These are phyloP conservation scores for Thalassiosira allenii DNA, from an alignment of 352 stramenopile species.

Conservation along the genomic window DNA sequence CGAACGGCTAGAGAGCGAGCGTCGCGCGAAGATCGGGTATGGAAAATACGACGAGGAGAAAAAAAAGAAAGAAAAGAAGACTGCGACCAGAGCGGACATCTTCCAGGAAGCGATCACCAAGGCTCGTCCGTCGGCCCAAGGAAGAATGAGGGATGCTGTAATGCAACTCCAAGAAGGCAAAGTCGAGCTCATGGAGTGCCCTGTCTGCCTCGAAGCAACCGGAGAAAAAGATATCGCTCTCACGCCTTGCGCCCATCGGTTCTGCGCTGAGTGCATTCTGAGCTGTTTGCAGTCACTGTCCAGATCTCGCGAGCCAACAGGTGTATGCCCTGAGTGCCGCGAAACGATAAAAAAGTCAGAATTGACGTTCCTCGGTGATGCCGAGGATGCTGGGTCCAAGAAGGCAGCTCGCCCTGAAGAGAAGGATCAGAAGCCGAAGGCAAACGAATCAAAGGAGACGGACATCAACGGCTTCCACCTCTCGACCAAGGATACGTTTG, in stretches of 20 bases:
- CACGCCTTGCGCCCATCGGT: constrained; percentile 42
- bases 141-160: constrained; percentile 31
- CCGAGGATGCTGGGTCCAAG: constrained; percentile 21
- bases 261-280: constrained; percentile 41
- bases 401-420: not conserved
- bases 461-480: constrained; percentile 41
- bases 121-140: constrained; percentile 20
- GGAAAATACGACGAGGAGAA: not conserved
- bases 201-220: constrained; percentile 34
- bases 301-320: constrained; percentile 16
- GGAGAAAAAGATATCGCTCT: constrained; percentile 40
- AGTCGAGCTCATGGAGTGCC: constrained; percentile 38
- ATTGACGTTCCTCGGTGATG: constrained; percentile 45
- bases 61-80: not conserved
- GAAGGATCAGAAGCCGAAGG: constrained; percentile 19
- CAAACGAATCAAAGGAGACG: constrained; percentile 10
- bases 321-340: constrained; percentile 25
- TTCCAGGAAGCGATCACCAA: constrained; percentile 35
- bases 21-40: not conserved
- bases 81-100: constrained; percentile 22
- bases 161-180: constrained; percentile 36
- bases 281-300: constrained; percentile 24
- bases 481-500: constrained; percentile 19
- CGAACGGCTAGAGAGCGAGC: constrained; percentile 7
- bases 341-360: constrained; percentile 25